Evolutionary conservation across 495 filamentous ascomycete species (phyloP), one percentile per base, ranked within the genome.

Genomic region (Aspergillus ellipticus): DNA sequence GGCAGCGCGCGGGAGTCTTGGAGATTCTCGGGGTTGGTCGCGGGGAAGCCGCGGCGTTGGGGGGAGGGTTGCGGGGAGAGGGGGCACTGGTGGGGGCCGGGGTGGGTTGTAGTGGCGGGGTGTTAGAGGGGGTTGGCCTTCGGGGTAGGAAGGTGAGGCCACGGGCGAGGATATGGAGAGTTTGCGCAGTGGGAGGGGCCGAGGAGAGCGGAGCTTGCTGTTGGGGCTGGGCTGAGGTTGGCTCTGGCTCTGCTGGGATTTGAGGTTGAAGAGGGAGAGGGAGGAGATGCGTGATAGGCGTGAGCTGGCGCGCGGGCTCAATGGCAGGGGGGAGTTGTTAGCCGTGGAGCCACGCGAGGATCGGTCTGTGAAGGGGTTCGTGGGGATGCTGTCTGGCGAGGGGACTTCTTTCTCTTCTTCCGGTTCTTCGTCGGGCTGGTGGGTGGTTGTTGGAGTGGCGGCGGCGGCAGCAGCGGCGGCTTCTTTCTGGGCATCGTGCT

Each of bases 401-500:
- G 62, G 60, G 5, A 62, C 55, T 20, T 71, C 64, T 5, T 58
- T 65, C 21, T 67, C 58, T 17, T 68, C 55, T 16, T 57, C 52
- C 4, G 66, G 47, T 20, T 62, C 46, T 45, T 67, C 58, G 17
- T 58, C 9, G 56, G 56, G 13, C 51, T 49, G 5, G 43, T 7
- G n/a, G 43, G 17, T 0, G 53, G 51, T 42, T 58, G 16, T 28
- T 3, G 24, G 24, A 3, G 24, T 28, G 24, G 24, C 7, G 22
- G 46, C 47, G 8, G 51, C 53, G 8, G 19, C 17, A 3, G 19
- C 47, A 29, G 26, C 45, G 3, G 33, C 43, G 1, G 72, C 72
- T 50, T 82, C 74, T 71, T 89, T 88, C 47, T 83, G 82, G 35
- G 83, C 85, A 70, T 95, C 90, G 49, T 93, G 88, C 71, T 89